Evolutionary conservation across 305 asterid genomes (phyloP), one percentile per base, ranked within the genome.

Genomic region (Solanum chacoense): DNA sequence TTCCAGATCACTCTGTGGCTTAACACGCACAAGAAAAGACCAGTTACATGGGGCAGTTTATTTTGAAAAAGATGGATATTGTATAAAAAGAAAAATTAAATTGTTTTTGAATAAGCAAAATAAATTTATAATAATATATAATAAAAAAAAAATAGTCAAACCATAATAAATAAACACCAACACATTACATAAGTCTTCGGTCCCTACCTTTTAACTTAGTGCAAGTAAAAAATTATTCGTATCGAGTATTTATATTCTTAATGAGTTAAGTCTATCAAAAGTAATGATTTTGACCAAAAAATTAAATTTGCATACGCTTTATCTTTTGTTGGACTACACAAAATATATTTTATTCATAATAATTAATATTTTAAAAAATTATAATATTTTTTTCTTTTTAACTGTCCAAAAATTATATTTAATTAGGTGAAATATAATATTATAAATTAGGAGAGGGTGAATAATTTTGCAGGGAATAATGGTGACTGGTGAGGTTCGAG

Each of bases 311-410:
- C 1, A 0, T 38, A 38, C 5, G 2, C 14, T 38, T 0, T 40
- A 45, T 45, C 0, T 13, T 45, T 50, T 0, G 0, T 50, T 50
- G n/a, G 1, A 50, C 8, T 50, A 50, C 0, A 50, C 0, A 16
- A 16, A 50, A 16, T 50, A 50, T 50, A 50, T 50, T 50, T 14
- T 50, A 50, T 50, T 50, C 9, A 50, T 0, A 50, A 50, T 50
- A 16, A 16, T 42, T 42, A 42, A 7, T 36, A 36, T 7, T 36
- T 36, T 8, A 36, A 36, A 36, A 36, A 36, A 36, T 11, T 38
- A 38, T 50, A 50, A 50, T 16, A 50, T 3, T 6, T 50, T 50
- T 50, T 50, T 6, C n/a, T 50, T 50, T 50, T 16, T 50, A 16
- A 45, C 63, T 50, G 63, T 50, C 4, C 65, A 16, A 50, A 50